Base-by-base conservation (phyloP, 306 rosid species). In the Fragaria ananassa region DNA sequence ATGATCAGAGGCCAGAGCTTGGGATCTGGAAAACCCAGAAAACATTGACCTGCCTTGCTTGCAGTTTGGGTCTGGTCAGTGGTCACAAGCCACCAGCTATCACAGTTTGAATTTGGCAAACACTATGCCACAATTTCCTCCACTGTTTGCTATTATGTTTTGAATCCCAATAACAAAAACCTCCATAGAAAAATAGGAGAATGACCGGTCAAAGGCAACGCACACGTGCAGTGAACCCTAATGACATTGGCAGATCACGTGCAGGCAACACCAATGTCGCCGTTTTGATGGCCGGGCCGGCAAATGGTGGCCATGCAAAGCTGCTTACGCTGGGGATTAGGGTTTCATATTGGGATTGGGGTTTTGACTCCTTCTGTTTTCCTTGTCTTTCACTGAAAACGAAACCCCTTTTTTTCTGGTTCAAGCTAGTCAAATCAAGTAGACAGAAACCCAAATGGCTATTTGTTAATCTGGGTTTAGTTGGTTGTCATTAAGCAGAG, bases 11-110 rank as follows among this genome's bases (percentile, higher is more conserved):
- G 74, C 69, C 57, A 54, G 74, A 41, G 60, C 76, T 23, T 78
- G 86, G 91, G 89, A 87, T 91, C 91, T 82, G 80, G 37, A 64
- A 82, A 79, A 63, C 53, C 72, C 87, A 81, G 85, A 83, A 83
- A 87, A 86, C 84, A 90, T 71, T 69, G 78, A 67, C 10, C 49
- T 72, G 47, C 64, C 66, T 57, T 51, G 75, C 47, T 71, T 53
- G 63, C 58, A 82, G 79, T 25, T 42, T 39, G 77, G 69, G 70
- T 47, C 80, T 75, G 88, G 71, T 86, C 76, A 17, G 74, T 18
- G 14, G 62, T 50, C 74, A 47, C 45, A 29, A 9, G 2, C 25
- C 62, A 18, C 67, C 17, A 64, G 69, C 69, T 21, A 15, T 64
- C 69, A 35, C 45, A 15, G 35, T 14, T 79, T 49, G 51, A 37